These are phyloP conservation scores for Blastomyces silverae DNA, from an alignment of 2,329 filamentous ascomycete genomes.

Conservation along the genomic window DNA sequence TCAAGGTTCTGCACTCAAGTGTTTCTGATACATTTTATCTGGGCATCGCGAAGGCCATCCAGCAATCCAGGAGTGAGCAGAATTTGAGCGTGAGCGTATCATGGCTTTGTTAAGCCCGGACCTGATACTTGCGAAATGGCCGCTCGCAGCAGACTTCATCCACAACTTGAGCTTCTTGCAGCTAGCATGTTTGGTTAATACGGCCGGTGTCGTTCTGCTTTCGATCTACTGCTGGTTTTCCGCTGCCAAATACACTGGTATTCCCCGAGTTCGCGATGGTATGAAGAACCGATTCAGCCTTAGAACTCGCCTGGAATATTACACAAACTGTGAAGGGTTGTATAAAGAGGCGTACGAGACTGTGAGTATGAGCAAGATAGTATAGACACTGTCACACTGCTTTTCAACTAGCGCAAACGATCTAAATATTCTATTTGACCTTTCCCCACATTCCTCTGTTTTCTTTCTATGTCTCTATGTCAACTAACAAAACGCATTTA, in stretches of 20 bases:
- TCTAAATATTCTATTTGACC: not conserved
- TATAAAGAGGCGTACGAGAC: conserved; percentile 10
- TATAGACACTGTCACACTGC: not conserved
- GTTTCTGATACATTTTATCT: not conserved
- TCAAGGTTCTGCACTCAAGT: not conserved
- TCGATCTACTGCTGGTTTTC: conserved; percentile 10
- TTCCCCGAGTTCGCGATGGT: conserved; percentile 8
- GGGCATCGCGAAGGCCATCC: not conserved
- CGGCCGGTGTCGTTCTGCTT: not conserved
- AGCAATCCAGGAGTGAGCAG: not conserved
- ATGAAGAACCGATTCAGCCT: conserved; percentile 6
- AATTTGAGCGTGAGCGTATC: not conserved
- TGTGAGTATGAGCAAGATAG: not conserved
- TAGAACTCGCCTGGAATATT: conserved; percentile 5
- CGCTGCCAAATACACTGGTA: not conserved
- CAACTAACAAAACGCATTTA: not conserved
- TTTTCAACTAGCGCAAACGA: not conserved
- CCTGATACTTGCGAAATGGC: not conserved
- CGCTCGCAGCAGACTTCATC: not conserved
- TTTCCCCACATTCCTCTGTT: not conserved
- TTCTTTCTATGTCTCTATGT: not conserved
- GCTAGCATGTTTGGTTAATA: conserved; percentile 2
- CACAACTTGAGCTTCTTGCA: not conserved
- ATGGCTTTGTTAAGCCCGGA: not conserved
- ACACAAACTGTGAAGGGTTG: conserved; percentile 7